These are phyloP conservation scores for Wallacemonas collosoma DNA, from an alignment of 208 protist species.

Conservation along the genomic window DNA sequence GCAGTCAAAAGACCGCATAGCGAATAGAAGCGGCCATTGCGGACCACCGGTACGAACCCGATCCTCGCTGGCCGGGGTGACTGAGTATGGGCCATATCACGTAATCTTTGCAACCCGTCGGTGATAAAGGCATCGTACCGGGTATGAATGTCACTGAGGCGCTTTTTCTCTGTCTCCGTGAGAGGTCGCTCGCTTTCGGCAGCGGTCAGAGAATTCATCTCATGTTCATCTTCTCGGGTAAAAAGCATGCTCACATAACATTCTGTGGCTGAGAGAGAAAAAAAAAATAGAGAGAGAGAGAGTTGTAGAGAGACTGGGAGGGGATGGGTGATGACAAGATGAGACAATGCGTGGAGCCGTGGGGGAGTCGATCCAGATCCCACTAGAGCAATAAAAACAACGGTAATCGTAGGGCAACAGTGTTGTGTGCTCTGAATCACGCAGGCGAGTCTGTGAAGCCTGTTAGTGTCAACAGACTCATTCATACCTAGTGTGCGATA, in stretches of 20 bases:
- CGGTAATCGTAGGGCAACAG: no score
- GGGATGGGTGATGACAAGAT: background rate
- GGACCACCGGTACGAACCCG: background rate
- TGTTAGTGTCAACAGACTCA: no score
- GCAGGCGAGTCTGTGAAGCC: no score
- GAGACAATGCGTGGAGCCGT: background rate
- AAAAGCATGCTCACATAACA: conserved; percentile 19
- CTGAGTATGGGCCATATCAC: conserved; percentile 24
- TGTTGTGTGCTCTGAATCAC: no score
- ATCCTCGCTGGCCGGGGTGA: conserved; percentile 4
- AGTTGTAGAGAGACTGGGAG: background rate
- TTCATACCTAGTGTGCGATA: no score
- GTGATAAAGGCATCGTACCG: conserved; percentile 43
- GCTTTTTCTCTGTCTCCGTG: conserved; percentile 21
- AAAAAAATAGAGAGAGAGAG: background rate
- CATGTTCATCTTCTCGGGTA: conserved; percentile 40
- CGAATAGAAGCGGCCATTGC: background rate
- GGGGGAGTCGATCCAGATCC: no score
- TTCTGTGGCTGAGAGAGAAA: background rate
- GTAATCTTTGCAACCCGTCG: conserved; percentile 28
- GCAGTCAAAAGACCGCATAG: background rate
- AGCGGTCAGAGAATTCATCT: conserved; percentile 27
- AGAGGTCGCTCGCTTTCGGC: conserved; percentile 22
- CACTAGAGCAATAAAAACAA: no score
- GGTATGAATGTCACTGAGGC: conserved; percentile 25